Conservation (phyloP, 148 eudicot genomes). For the Spergularia bocconei region DNA sequence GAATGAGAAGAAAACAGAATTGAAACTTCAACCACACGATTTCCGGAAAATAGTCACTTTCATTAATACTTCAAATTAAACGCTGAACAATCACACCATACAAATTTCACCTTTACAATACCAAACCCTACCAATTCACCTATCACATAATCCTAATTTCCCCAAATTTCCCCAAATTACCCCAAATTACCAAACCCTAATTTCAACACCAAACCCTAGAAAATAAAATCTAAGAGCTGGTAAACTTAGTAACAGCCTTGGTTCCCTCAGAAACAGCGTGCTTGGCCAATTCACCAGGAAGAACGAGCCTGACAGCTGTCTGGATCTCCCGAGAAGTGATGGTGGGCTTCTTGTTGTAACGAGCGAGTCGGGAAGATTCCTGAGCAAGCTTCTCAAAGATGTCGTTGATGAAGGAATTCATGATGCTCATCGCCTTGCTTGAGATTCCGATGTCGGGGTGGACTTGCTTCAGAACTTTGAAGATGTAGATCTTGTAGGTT, state of each 20-base stretch:
- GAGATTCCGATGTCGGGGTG: slow-evolving; percentile 57
- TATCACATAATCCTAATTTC: too few species aligned
- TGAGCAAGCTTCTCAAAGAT: slow-evolving; percentile 53
- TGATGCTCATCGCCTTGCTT: slow-evolving; percentile 55
- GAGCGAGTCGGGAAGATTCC: slow-evolving; percentile 35
- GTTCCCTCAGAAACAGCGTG: slow-evolving; percentile 48
- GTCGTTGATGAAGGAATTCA: slow-evolving; percentile 54
- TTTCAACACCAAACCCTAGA: neutral
- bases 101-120: too few species aligned
- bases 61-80: too few species aligned
- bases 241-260: slow-evolving; percentile 43
- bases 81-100: too few species aligned
- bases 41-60: too few species aligned
- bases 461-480: slow-evolving; percentile 52
- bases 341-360: slow-evolving; percentile 48
- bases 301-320: slow-evolving; percentile 42
- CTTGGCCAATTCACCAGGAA: slow-evolving; percentile 47
- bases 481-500: slow-evolving; percentile 57
- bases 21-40: too few species aligned
- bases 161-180: too few species aligned
- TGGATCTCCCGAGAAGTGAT: slow-evolving; percentile 44
- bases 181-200: neutral
- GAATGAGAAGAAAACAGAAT: too few species aligned
- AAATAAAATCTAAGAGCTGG: slow-evolving; percentile 23
- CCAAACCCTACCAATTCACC: too few species aligned